A percentile compares a stretch with the other conserved stretches of the same genome.
Evolutionary conservation across 306 rosid species (phyloP).

Genomic region (Dalbergia oliveri): DNA sequence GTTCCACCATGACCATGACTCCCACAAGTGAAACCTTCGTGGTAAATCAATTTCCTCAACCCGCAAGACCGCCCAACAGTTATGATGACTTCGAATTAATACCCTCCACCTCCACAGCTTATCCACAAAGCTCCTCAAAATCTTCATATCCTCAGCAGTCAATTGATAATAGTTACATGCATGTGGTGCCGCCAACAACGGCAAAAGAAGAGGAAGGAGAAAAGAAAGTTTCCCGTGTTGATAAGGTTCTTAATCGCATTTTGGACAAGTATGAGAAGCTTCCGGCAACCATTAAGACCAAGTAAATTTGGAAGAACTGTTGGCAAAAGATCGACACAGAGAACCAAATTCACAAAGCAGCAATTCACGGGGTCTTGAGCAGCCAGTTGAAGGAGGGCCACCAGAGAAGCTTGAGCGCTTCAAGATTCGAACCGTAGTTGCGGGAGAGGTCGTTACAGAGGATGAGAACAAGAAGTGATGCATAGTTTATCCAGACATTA

Average conservation of each 20-base stretch:
- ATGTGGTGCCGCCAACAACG: slow-evolving; percentile 11
- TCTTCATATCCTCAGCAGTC: not conserved
- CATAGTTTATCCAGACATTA: not conserved
- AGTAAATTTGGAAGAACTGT: slow-evolving; percentile 16
- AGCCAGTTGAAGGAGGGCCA: not conserved
- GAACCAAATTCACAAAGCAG: not conserved
- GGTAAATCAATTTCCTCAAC: slow-evolving; percentile 41
- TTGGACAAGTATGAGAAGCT: slow-evolving; percentile 37
- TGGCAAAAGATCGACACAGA: slow-evolving; percentile 1
- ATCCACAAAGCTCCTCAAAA: not conserved
- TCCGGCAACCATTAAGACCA: slow-evolving; percentile 20
- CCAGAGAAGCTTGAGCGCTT: slow-evolving; percentile 41
- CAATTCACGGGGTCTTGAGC: slow-evolving; percentile 23
- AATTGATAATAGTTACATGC: not conserved
- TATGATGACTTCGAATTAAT: slow-evolving; percentile 15
- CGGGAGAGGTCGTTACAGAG: slow-evolving; percentile 27
- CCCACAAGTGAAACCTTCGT: not conserved
- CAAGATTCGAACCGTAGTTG: slow-evolving; percentile 43
- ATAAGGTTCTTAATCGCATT: slow-evolving; percentile 24
- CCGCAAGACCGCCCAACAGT: slow-evolving; percentile 39
- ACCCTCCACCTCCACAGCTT: not conserved
- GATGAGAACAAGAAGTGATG: slow-evolving; percentile 25
- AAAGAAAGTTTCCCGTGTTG: not conserved
- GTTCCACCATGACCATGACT: slow-evolving; percentile 32
- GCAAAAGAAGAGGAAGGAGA: slow-evolving; percentile 11